A percentile compares a stretch with the other conserved stretches of the same genome.
phyloP scores from a whole-genome alignment of 2,329 filamentous ascomycete genomes.

The Aspergillus sp. region DNA sequence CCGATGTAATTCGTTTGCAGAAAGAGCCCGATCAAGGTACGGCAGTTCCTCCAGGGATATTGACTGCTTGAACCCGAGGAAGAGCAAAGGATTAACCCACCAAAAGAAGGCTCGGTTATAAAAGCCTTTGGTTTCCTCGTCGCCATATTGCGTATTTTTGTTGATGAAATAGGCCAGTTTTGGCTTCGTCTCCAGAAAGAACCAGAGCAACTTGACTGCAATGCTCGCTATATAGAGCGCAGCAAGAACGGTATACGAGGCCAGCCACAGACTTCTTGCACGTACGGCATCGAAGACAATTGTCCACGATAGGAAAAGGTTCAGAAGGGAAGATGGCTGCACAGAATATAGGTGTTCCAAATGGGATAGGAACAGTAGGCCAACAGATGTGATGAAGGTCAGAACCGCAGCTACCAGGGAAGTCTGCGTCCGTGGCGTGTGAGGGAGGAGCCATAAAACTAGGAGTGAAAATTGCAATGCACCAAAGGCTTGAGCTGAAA shows the following conservation, averaged over 20 bases:
- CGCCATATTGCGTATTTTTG: neutral
- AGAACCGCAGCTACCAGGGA: neutral
- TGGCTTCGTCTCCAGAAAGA: neutral
- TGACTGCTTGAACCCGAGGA: neutral
- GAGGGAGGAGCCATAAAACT: neutral
- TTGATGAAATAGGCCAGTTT: neutral
- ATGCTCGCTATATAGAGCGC: neutral
- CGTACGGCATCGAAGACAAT: conserved; percentile 4
- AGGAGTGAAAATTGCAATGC: neutral
- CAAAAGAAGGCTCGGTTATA: conserved; percentile 11
- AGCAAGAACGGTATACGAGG: neutral
- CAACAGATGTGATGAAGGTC: neutral
- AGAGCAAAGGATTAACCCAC: conserved; percentile 12
- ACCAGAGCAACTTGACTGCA: conserved; percentile 1
- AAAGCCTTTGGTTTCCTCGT: neutral
- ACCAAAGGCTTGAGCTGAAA: neutral
- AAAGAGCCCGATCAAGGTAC: conserved; percentile 6
- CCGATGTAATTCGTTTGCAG: neutral
- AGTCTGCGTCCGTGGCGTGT: neutral
- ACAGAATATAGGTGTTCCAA: conserved; percentile 8
- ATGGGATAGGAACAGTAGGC: conserved; percentile 7
- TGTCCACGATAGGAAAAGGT: conserved; percentile 1
- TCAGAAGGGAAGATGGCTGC: conserved; percentile 5
- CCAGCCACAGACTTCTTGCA: conserved; percentile 10
- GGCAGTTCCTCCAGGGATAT: conserved; percentile 6